Percentiles rank a stretch among this genome's conserved stretches.
phyloP scores from a whole-genome alignment of 106 monocot genomes.

The Iris macrosiphon region DNA sequence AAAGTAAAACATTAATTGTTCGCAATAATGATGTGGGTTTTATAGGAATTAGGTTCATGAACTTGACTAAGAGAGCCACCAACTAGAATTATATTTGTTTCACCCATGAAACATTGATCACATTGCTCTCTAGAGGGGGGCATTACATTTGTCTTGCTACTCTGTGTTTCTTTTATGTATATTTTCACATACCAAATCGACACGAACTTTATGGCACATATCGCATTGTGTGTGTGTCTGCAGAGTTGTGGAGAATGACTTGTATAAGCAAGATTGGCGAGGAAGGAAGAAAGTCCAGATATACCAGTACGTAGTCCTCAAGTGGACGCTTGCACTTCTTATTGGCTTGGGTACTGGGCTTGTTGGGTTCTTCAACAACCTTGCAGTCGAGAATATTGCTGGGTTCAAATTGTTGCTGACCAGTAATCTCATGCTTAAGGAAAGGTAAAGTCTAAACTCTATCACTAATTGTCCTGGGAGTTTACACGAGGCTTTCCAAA shows the following conservation, averaged over 20 bases:
- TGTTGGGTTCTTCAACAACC: slow-evolving; percentile 80
- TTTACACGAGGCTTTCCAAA: background rate
- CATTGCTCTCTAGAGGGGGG: too few relatives aligned
- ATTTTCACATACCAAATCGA: too few relatives aligned
- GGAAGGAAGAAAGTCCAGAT: slow-evolving; percentile 63
- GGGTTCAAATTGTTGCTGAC: slow-evolving; percentile 68
- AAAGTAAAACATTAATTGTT: too few relatives aligned
- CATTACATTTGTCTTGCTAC: too few relatives aligned
- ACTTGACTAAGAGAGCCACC: too few relatives aligned
- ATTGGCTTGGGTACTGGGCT: slow-evolving; percentile 58
- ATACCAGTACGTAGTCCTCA: slow-evolving; percentile 60
- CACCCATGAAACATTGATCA: too few relatives aligned
- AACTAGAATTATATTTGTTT: too few relatives aligned
- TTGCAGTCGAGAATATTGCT: slow-evolving; percentile 77
- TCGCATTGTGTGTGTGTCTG: too few relatives aligned
- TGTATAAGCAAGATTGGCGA: slow-evolving; percentile 77
- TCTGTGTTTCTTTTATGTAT: too few relatives aligned
- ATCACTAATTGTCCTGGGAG: background rate
- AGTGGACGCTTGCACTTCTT: slow-evolving; percentile 73
- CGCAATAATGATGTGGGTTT: too few relatives aligned
- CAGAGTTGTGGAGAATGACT: slow-evolving; percentile 79
- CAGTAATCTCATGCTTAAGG: slow-evolving; percentile 53
- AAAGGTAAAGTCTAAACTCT: slow-evolving; percentile 23
- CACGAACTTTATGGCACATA: too few relatives aligned
- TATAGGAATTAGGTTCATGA: too few relatives aligned